These are phyloP conservation scores for Candida succiphila DNA, from an alignment of 805 yeast species.

Conservation along the genomic window DNA sequence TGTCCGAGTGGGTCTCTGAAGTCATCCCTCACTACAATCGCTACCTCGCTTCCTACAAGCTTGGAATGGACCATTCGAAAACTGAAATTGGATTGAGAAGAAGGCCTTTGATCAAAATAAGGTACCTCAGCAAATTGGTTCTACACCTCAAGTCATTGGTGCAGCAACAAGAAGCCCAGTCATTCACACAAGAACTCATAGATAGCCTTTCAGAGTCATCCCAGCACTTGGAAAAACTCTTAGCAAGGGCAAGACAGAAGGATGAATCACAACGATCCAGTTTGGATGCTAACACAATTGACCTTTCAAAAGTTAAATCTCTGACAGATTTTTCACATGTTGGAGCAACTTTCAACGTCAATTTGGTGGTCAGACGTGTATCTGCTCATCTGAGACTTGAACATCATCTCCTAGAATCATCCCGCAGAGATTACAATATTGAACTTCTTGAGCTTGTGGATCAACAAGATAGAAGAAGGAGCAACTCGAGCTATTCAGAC, in stretches of 20 bases:
- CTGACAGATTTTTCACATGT: conserved; percentile 7
- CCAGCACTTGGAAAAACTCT: no score
- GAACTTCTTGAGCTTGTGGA: neutral
- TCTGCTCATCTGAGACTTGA: neutral
- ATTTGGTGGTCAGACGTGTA: conserved; percentile 1
- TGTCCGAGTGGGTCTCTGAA: conserved; percentile 17
- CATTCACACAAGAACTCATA: no score
- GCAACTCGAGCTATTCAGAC: neutral
- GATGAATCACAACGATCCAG: conserved; percentile 13
- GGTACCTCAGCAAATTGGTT: conserved; percentile 14
- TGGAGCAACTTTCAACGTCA: conserved; percentile 2
- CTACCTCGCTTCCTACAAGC: conserved; percentile 13
- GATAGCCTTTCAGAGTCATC: no score
- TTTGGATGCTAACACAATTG: neutral
- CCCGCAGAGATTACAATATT: neutral
- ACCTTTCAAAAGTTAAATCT: conserved; percentile 16
- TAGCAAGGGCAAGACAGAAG: conserved; percentile 12
- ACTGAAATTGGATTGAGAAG: conserved; percentile 19
- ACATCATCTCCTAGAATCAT: neutral
- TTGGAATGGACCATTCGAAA: conserved; percentile 13
- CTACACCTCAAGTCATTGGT: no score
- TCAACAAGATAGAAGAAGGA: neutral
- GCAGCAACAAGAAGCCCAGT: no score
- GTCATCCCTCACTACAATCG: conserved; percentile 10
- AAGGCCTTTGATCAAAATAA: conserved; percentile 21